Percentiles rank a stretch among this genome's conserved stretches.
These are phyloP conservation scores for Globisporangium nagaii DNA, from an alignment of 352 stramenopile genomes.

Conservation along the genomic window DNA sequence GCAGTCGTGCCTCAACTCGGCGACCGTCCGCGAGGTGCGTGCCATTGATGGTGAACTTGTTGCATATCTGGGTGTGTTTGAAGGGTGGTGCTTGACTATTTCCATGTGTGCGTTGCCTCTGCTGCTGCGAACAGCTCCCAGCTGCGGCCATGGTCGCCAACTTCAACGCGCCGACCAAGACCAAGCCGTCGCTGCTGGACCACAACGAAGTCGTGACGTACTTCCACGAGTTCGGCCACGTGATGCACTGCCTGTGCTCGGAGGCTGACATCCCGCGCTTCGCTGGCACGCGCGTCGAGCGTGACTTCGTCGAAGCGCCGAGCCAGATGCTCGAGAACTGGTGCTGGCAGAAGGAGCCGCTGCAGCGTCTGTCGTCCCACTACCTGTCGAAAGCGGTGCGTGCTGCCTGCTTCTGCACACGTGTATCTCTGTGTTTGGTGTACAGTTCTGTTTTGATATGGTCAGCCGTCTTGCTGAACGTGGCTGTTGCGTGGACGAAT, in stretches of 20 bases:
- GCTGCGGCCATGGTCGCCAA: constrained; percentile 90
- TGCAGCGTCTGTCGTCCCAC: constrained; percentile 85
- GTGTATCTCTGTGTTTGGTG: neutral
- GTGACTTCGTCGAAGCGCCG: constrained; percentile 89
- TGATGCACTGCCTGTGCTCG: constrained; percentile 88
- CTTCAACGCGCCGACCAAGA: constrained; percentile 78
- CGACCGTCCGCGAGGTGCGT: constrained; percentile 32
- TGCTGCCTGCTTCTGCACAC: neutral
- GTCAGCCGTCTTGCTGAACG: neutral
- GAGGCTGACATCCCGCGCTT: constrained; percentile 75
- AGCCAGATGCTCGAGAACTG: constrained; percentile 91
- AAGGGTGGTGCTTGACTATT: too few relatives aligned
- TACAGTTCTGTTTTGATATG: neutral
- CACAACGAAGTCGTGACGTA: constrained; percentile 87
- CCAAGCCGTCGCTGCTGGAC: constrained; percentile 69
- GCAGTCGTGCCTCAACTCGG: constrained; percentile 68
- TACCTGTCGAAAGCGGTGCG: constrained; percentile 60
- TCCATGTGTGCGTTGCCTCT: too few relatives aligned
- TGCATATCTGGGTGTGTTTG: neutral
- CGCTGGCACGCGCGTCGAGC: constrained; percentile 71
- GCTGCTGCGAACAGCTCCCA: constrained; percentile 23
- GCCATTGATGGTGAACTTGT: neutral
- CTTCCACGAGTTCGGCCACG: constrained; percentile 89
- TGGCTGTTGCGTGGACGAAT: too few relatives aligned
- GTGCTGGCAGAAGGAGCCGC: constrained; percentile 83